These are phyloP conservation scores for Phytophthora cactorum DNA, from an alignment of 352 stramenopile genomes.

Conservation along the genomic window DNA sequence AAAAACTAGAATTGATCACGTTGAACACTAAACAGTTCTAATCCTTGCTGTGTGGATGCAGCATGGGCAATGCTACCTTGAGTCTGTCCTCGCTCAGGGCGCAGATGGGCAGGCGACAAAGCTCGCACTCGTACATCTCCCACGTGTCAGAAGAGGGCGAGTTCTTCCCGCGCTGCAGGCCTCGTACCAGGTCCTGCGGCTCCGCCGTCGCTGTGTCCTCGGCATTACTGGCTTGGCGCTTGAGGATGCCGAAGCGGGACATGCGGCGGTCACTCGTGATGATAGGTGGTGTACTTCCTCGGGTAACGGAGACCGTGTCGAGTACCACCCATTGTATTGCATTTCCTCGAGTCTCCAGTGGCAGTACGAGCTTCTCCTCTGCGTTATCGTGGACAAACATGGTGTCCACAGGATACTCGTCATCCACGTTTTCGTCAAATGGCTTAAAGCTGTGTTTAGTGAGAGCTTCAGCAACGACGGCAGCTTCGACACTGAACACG, in stretches of 20 bases:
- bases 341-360: constrained; percentile 36
- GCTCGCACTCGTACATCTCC: constrained; percentile 49
- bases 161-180: constrained; percentile 19
- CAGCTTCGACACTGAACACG: constrained; percentile 32
- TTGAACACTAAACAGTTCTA: neutral
- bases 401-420: constrained; percentile 27
- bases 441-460: constrained; percentile 40
- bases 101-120: constrained; percentile 51
- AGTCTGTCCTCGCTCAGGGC: constrained; percentile 22
- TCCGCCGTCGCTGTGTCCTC: constrained; percentile 4
- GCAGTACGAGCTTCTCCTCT: constrained; percentile 45
- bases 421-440: constrained; percentile 34
- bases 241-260: constrained; percentile 23
- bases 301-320: constrained; percentile 31
- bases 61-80: constrained; percentile 36
- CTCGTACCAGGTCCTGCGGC: constrained; percentile 24
- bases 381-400: constrained; percentile 34
- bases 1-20: too few relatives aligned
- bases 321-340: constrained; percentile 47
- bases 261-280: neutral
- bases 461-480: constrained; percentile 21
- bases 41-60: constrained; percentile 9
- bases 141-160: constrained; percentile 20
- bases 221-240: constrained; percentile 8
- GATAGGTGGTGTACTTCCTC: neutral